Evolutionary conservation across 352 stramenopile genomes (phyloP).

Genomic region (Aphanomyces invadans): DNA sequence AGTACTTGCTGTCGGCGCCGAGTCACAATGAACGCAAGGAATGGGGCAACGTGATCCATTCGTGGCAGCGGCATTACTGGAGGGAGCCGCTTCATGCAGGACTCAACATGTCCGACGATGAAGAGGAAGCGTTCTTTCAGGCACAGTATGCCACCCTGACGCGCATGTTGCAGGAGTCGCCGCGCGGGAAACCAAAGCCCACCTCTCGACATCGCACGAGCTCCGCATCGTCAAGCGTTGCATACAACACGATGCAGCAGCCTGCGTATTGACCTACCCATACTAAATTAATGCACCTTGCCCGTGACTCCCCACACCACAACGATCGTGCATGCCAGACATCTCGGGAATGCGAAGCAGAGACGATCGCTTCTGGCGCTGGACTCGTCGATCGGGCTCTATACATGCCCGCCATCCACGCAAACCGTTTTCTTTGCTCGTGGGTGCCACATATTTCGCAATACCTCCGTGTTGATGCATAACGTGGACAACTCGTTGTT

Average conservation of each 20-base stretch:
- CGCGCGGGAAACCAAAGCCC: conserved; percentile 9
- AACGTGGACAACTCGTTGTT: no score
- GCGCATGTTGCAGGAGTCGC: conserved; percentile 15
- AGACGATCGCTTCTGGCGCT: no score
- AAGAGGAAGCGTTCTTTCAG: conserved; percentile 68
- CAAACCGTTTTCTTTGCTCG: no score
- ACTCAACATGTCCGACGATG: conserved; percentile 40
- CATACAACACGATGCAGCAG: not conserved
- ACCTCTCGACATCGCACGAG: not conserved
- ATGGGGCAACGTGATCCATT: conserved; percentile 82
- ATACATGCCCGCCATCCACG: no score
- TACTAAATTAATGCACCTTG: not conserved
- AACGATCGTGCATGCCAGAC: no score
- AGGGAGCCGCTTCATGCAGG: conserved; percentile 57
- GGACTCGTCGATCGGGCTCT: no score
- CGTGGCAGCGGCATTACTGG: conserved; percentile 84
- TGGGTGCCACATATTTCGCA: no score
- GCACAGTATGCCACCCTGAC: conserved; percentile 48
- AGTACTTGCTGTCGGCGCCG: conserved; percentile 57
- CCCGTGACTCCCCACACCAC: not conserved
- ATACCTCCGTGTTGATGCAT: no score
- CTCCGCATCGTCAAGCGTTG: not conserved
- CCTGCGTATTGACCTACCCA: not conserved
- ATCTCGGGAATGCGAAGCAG: no score
- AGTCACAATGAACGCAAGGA: conserved; percentile 69